Evolutionary conservation across 805 yeast genomes (phyloP).

Genomic region (Nakazawaea populi): DNA sequence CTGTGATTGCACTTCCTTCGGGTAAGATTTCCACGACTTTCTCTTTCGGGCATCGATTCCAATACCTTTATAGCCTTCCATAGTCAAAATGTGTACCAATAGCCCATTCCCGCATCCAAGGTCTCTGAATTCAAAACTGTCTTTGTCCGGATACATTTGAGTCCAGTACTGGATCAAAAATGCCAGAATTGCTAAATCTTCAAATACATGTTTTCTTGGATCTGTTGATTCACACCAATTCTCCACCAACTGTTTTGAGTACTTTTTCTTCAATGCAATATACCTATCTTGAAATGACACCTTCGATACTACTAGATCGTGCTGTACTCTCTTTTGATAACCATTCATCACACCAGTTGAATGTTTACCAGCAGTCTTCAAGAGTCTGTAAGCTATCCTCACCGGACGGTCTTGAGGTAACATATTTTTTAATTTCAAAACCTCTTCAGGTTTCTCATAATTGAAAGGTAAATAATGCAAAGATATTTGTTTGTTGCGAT

Average conservation of each 20-base stretch:
- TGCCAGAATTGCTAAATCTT: conserved; percentile 93
- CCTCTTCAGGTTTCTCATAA: conserved; percentile 18
- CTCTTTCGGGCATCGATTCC: conserved; percentile 90
- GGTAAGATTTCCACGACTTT: conserved; percentile 81
- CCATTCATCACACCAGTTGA: conserved; percentile 80
- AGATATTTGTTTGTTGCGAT: conserved; percentile 41
- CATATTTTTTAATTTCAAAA: conserved; percentile 23
- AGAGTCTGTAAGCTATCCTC: conserved; percentile 74
- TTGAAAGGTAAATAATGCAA: conserved; percentile 71
- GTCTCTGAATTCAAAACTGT: conserved; percentile 69
- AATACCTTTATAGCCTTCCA: conserved; percentile 76
- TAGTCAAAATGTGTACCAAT: conserved; percentile 62
- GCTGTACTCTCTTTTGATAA: conserved; percentile 81
- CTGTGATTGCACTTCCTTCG: conserved; percentile 50
- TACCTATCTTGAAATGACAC: conserved; percentile 80
- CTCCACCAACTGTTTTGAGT: conserved; percentile 68
- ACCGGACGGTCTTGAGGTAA: conserved; percentile 55
- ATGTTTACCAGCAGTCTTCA: conserved; percentile 79
- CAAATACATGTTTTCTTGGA: conserved; percentile 93
- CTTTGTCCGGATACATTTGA: conserved; percentile 32
- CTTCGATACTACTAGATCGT: conserved; percentile 80
- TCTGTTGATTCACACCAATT: conserved; percentile 93
- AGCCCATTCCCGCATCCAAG: conserved; percentile 95
- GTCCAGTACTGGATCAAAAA: conserved; percentile 86
- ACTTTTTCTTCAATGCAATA: conserved; percentile 72